Evolutionary conservation across 2,329 filamentous ascomycete species (phyloP), one percentile per base, ranked within the genome.

Genomic region (Fusarium nurragi): DNA sequence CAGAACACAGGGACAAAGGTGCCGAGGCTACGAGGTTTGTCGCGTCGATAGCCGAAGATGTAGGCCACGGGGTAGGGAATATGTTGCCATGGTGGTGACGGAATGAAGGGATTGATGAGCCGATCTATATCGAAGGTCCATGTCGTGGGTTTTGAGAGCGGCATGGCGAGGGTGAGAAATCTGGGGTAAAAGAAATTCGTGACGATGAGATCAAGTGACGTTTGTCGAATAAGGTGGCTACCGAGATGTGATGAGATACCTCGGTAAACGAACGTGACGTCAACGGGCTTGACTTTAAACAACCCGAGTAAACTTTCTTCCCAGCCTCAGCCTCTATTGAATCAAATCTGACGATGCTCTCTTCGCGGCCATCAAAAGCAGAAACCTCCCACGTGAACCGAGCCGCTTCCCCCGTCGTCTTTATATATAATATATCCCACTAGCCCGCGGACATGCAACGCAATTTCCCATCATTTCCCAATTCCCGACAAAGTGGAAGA

Each of bases 81-180:
- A 40, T 80, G 78, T 25, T 84, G 78, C 74, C 92, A 84, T 68
- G 85, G 86, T 37, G 90, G 89, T 14, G 84, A 79, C 10, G 90
- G 90, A 22, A 96, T 73, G 60, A 87, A 81, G 4, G 84, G 90
- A 74, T 94, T 93, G 47, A 96, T 74, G 73, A 89, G 87, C n/a
- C 77, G 78, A 80, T 97, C 93, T 64, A 97, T 85, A 77, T 95
- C 87, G 77, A 96, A 87, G 71, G 89, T 82, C 78, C 81, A 84
- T 30, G 63, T 62, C 19, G 37, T 67, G 1, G 67, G 69, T 16
- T 67, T 26, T 28, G 60, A 53, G 16, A 64, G 50, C 39, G 67
- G 52, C 57, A 71, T 68, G 16, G 37, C n/a, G 32, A 55, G 10
- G 25, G 16, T 26, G 14, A 6, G 34, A 34, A 34, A 32, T 44